A percentile compares a stretch with the other conserved stretches of the same genome.
phyloP scores from a whole-genome alignment of 257 asterid genomes.

The Salvia rosmarinus region DNA sequence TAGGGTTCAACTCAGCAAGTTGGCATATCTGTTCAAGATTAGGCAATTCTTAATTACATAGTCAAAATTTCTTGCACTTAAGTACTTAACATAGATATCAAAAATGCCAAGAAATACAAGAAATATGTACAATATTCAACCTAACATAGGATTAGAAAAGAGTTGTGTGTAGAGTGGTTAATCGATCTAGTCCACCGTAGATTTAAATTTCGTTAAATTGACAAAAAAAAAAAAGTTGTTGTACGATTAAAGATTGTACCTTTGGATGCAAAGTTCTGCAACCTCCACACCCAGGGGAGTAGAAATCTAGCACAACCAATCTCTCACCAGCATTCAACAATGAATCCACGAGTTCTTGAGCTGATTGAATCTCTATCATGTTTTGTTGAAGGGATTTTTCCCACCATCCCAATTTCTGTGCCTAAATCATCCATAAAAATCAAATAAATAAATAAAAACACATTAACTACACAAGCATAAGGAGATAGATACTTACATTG shows the following conservation, averaged over 20 bases:
- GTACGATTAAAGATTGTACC: slow-evolving; percentile 41
- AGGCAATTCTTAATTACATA: not conserved
- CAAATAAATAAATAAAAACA: not conserved
- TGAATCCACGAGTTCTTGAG: slow-evolving; percentile 62
- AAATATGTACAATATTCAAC: not conserved
- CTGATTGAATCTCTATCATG: slow-evolving; percentile 82
- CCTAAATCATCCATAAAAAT: slow-evolving; percentile 42
- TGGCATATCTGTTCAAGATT: slow-evolving; percentile 69
- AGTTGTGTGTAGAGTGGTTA: too few relatives aligned
- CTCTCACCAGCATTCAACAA: slow-evolving; percentile 73
- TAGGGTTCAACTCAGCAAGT: slow-evolving; percentile 73
- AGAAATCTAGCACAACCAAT: slow-evolving; percentile 70
- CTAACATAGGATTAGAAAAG: not conserved
- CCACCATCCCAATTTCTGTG: slow-evolving; percentile 80
- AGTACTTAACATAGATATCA: not conserved
- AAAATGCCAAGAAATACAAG: not conserved
- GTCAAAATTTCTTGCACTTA: not conserved
- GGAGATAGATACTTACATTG: slow-evolving; percentile 44
- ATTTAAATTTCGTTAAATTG: too few relatives aligned
- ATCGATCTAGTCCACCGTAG: too few relatives aligned
- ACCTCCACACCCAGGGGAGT: slow-evolving; percentile 95
- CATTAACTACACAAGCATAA: not conserved
- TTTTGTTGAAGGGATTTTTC: slow-evolving; percentile 66
- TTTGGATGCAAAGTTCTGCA: slow-evolving; percentile 89
- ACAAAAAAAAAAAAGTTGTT: too few relatives aligned